These are phyloP conservation scores for Aspergillus costaricaensis DNA, from an alignment of 2,329 filamentous ascomycete genomes.

Conservation along the genomic window DNA sequence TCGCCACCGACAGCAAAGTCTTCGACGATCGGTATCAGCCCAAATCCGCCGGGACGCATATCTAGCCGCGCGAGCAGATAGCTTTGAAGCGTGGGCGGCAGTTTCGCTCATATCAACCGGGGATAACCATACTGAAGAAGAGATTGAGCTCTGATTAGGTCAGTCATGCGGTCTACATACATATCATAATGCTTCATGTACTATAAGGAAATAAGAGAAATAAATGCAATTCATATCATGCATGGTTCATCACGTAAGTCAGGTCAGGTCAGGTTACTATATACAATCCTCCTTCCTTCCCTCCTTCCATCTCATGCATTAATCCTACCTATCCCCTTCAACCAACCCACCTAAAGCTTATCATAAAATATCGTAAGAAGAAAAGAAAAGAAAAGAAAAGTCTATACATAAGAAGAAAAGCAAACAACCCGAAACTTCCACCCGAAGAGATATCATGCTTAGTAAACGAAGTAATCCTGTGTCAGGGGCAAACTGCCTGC, in stretches of 20 bases:
- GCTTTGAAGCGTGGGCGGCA: slow-evolving; percentile 46
- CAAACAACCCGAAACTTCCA: not conserved
- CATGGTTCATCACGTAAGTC: not conserved
- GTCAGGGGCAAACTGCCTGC: slow-evolving; percentile 70
- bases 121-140: slow-evolving; percentile 45
- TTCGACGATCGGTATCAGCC: slow-evolving; percentile 20
- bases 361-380: not conserved
- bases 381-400: not conserved
- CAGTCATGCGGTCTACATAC: not conserved
- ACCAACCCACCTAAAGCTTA: not conserved
- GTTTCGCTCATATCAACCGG: slow-evolving; percentile 47
- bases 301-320: not conserved
- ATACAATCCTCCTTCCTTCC: not conserved
- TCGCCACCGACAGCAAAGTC: not conserved
- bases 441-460: not conserved
- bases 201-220: not conserved
- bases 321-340: not conserved
- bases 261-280: not conserved
- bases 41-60: slow-evolving; percentile 39
- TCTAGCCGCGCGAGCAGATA: slow-evolving; percentile 43
- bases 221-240: not conserved
- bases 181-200: not conserved
- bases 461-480: slow-evolving; percentile 52
- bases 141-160: slow-evolving; percentile 43
- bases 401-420: not conserved